phyloP scores from a whole-genome alignment of 75 land plant species.

The Picea glauca region DNA sequence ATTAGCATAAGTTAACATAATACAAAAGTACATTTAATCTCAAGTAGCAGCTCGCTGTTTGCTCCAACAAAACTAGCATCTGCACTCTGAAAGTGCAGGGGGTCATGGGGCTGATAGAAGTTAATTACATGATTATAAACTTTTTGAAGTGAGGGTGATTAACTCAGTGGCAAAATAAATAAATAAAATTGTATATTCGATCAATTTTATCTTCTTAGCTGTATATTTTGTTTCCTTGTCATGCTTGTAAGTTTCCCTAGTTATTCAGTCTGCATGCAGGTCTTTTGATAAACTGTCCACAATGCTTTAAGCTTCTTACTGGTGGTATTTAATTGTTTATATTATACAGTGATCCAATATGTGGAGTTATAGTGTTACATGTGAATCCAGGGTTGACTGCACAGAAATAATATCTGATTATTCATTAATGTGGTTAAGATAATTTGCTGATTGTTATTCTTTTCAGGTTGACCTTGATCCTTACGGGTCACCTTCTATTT shows the following conservation, averaged over 20 bases:
- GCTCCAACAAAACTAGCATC: too few relatives aligned
- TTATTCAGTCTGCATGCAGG: neutral
- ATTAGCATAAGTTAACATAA: too few relatives aligned
- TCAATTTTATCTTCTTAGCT: neutral
- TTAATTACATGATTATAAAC: too few relatives aligned
- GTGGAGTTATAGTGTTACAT: neutral
- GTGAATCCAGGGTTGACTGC: neutral
- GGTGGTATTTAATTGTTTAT: too few relatives aligned
- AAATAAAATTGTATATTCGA: too few relatives aligned
- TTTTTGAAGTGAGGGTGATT: too few relatives aligned
- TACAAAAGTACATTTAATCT: too few relatives aligned
- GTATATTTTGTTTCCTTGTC: neutral
- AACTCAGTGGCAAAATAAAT: too few relatives aligned
- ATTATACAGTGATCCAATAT: neutral
- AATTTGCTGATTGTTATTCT: slow-evolving; percentile 1
- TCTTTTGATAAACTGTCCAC: neutral
- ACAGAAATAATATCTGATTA: neutral
- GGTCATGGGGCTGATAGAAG: too few relatives aligned
- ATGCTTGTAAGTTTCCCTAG: neutral
- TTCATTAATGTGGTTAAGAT: neutral
- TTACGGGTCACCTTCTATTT: slow-evolving; percentile 94
- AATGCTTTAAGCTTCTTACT: neutral
- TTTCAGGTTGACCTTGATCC: slow-evolving; percentile 98
- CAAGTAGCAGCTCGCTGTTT: too few relatives aligned
- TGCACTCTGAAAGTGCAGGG: too few relatives aligned